Conservation (phyloP, 768 basidiomycete genomes). For the Suillus fuscotomentosus region DNA sequence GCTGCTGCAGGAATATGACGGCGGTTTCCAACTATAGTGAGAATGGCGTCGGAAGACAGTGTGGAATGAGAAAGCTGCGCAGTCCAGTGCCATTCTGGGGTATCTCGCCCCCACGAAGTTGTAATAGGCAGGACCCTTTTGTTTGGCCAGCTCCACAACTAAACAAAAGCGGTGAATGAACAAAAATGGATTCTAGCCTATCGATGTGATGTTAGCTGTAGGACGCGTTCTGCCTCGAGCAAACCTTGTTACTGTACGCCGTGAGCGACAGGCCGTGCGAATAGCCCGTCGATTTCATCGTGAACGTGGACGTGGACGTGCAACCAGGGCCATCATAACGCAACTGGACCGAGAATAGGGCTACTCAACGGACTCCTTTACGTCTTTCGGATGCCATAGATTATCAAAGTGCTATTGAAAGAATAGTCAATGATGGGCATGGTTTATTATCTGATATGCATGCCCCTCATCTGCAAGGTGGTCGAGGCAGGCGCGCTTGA, state of each 20-base stretch:
- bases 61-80: too few species aligned
- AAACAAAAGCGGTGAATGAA: too few species aligned
- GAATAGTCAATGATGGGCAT: constrained; percentile 49
- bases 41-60: too few species aligned
- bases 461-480: constrained; percentile 66
- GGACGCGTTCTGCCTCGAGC: constrained; percentile 51
- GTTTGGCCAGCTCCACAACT: too few species aligned
- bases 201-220: too few species aligned
- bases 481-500: constrained; percentile 80
- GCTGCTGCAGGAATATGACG: too few species aligned
- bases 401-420: constrained; percentile 59
- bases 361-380: constrained; percentile 81
- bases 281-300: constrained; percentile 51
- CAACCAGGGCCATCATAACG: constrained; percentile 17
- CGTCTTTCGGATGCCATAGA: constrained; percentile 65
- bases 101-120: too few species aligned
- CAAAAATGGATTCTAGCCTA: too few species aligned
- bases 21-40: too few species aligned
- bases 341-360: constrained; percentile 57
- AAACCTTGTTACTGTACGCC: constrained; percentile 44
- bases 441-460: constrained; percentile 77
- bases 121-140: too few species aligned
- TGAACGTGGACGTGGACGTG: constrained; percentile 14
- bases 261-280: constrained; percentile 61
- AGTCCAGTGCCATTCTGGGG: too few species aligned